Percentiles rank a stretch among this genome's conserved stretches.
These are phyloP conservation scores for Mucor indicus DNA, from an alignment of 371 early-diverging fungal species.

Conservation along the genomic window DNA sequence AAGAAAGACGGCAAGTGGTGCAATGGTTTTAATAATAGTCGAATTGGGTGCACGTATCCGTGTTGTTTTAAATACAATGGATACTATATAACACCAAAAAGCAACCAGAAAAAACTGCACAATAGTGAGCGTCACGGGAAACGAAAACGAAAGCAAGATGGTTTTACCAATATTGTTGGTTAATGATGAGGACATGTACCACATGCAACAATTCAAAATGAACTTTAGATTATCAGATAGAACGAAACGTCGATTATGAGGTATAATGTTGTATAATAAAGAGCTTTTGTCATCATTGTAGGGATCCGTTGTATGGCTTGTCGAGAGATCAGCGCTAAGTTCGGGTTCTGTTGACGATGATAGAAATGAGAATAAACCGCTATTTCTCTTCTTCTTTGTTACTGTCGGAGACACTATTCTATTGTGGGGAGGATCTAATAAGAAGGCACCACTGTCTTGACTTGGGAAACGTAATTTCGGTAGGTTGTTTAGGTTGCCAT, in stretches of 20 bases:
- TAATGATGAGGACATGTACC: slow-evolving; percentile 77
- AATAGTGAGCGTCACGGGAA: slow-evolving; percentile 76
- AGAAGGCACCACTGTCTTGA: too few species aligned
- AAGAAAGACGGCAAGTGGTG: slow-evolving; percentile 73
- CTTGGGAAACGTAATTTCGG: too few species aligned
- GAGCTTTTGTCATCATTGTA: too few species aligned
- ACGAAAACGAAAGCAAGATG: slow-evolving; percentile 64
- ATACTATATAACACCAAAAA: slow-evolving; percentile 37
- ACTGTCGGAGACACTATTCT: too few species aligned
- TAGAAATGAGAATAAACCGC: too few species aligned
- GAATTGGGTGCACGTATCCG: slow-evolving; percentile 48
- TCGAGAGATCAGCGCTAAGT: too few species aligned
- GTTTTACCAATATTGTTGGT: slow-evolving; percentile 80
- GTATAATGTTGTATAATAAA: too few species aligned
- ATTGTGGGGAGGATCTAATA: too few species aligned
- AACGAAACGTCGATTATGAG: slow-evolving; percentile 14
- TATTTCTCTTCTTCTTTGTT: too few species aligned
- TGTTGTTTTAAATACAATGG: slow-evolving; percentile 32
- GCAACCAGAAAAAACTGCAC: slow-evolving; percentile 74
- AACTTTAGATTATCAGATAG: slow-evolving; percentile 38
- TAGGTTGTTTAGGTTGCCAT: too few species aligned
- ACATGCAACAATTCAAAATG: slow-evolving; percentile 54
- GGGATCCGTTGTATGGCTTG: too few species aligned
- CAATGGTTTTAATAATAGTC: slow-evolving; percentile 56
- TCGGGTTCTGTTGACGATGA: too few species aligned